Evolutionary conservation across 2,329 filamentous ascomycete species (phyloP).

Genomic region (Talaromyces funiculosus): DNA sequence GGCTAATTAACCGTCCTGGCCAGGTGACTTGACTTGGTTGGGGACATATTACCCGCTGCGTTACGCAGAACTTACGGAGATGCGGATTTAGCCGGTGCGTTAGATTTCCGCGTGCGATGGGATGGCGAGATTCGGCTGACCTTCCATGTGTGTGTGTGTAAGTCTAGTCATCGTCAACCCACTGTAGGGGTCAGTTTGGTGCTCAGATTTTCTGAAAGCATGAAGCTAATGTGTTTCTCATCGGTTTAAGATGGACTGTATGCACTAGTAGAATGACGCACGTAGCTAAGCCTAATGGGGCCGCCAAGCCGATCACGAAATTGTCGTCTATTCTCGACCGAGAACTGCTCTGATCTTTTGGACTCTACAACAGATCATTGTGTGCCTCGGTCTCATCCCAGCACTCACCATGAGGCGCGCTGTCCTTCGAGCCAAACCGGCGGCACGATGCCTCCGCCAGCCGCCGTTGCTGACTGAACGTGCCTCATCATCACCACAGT

Average conservation of each 20-base stretch:
- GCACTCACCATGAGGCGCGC: constrained; percentile 9
- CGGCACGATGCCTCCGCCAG: background rate
- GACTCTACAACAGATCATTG: background rate
- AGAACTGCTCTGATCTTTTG: background rate
- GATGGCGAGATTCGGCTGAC: background rate
- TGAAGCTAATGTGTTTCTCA: no score
- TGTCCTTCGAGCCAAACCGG: constrained; percentile 3
- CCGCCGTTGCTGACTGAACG: background rate
- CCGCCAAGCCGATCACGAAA: constrained; percentile 1
- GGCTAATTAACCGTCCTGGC: background rate
- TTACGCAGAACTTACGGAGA: background rate
- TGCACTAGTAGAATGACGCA: constrained; percentile 4
- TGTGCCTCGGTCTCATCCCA: no score
- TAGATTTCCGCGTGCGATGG: background rate
- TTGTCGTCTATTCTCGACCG: background rate
- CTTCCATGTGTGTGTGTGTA: background rate
- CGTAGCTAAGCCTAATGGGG: background rate
- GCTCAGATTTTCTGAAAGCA: no score
- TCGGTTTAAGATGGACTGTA: no score
- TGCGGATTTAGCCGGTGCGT: background rate
- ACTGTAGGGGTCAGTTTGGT: no score
- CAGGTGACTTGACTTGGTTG: background rate
- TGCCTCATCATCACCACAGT: background rate
- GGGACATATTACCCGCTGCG: constrained; percentile 1
- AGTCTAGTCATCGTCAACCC: no score